Evolutionary conservation across 495 filamentous ascomycete species (phyloP), one percentile per base, ranked within the genome.

Genomic region (Pyrenula massariospora): DNA sequence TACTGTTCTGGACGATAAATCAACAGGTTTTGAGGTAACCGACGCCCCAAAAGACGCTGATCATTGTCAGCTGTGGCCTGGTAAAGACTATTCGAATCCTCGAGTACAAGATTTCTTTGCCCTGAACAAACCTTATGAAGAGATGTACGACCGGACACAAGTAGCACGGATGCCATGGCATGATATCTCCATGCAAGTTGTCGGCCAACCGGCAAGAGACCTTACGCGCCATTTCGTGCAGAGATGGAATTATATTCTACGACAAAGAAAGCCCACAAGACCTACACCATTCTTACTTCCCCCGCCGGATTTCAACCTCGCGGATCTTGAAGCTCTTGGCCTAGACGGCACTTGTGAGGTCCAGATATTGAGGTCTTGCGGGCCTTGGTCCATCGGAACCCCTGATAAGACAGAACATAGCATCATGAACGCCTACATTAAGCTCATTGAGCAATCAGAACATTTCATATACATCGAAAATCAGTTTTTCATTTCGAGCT

Each of bases 391-490:
- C 2, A 81, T 95, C 1, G 93, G 93, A 25, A 90, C 89, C 25
- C 84, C 87, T 2, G 80, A 92, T 49, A 74, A 78, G 57, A 87
- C 84, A 0, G 93, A 99, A 62, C 82, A 89, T 63, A 96, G 92
- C 67, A 99, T 99, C 62, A 89, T 93, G 80, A 90, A 86, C 56
- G 93, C 93, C 24, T 99, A 99, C 62, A 80, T 93, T 62, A 93
- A 95, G 65, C 77, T 93, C 69, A 99, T 99, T 55, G 85, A 93
- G 63, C 82, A 90, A 55, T 95, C 90, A 10, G 91, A 99, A 52
- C 93, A 97, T 63, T 96, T 97, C 59, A 89, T 99, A 57, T 97
- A 99, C 67, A 95, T 99, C 58, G 93, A 99, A 64, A 99, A 99
- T 66, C 93, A 99, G 68, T 99, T 99, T 74, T 99, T 95, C 72